These are phyloP conservation scores for Clarireedia sp. DNA, from an alignment of 2,329 filamentous ascomycete species.

Conservation along the genomic window DNA sequence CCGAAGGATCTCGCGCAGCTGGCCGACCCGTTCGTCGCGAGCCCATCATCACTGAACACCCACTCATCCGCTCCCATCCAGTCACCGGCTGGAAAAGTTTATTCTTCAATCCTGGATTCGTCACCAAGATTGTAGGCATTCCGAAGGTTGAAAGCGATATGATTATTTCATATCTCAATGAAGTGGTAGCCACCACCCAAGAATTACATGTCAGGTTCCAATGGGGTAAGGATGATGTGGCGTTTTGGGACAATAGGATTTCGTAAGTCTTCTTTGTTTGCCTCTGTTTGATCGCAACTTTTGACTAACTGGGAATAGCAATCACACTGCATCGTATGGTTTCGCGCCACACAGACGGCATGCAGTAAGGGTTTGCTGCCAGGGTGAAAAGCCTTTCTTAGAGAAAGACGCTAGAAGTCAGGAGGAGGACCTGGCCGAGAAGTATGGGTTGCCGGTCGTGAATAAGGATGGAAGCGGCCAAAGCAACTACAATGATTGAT, in stretches of 20 bases:
- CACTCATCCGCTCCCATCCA: slow-evolving; percentile 50
- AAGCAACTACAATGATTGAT: slow-evolving; percentile 49
- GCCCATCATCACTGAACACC: slow-evolving; percentile 46
- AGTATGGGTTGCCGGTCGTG: slow-evolving; percentile 40
- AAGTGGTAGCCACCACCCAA: slow-evolving; percentile 49
- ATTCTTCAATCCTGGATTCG: slow-evolving; percentile 52
- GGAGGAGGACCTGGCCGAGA: slow-evolving; percentile 43
- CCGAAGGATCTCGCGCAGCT: slow-evolving; percentile 33
- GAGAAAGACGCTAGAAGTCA: slow-evolving; percentile 37
- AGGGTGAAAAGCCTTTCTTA: slow-evolving; percentile 28
- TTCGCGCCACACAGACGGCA: slow-evolving; percentile 49
- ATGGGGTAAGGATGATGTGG: slow-evolving; percentile 57
- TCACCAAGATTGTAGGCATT: slow-evolving; percentile 49
- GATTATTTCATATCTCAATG: slow-evolving; percentile 44
- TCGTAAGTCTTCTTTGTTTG: slow-evolving; percentile 19
- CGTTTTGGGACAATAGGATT: slow-evolving; percentile 59
- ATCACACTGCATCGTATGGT: slow-evolving; percentile 48
- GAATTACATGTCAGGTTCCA: slow-evolving; percentile 62
- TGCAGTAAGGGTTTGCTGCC: slow-evolving; percentile 34
- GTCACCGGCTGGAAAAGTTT: slow-evolving; percentile 55
- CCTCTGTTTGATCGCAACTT: not conserved
- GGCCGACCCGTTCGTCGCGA: slow-evolving; percentile 40
- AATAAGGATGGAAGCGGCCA: slow-evolving; percentile 48
- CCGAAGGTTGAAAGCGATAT: slow-evolving; percentile 47
- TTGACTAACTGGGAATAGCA: slow-evolving; percentile 30